Base-by-base conservation (phyloP, 257 asterid genomes). In the Dorcoceras hygrometricum region DNA sequence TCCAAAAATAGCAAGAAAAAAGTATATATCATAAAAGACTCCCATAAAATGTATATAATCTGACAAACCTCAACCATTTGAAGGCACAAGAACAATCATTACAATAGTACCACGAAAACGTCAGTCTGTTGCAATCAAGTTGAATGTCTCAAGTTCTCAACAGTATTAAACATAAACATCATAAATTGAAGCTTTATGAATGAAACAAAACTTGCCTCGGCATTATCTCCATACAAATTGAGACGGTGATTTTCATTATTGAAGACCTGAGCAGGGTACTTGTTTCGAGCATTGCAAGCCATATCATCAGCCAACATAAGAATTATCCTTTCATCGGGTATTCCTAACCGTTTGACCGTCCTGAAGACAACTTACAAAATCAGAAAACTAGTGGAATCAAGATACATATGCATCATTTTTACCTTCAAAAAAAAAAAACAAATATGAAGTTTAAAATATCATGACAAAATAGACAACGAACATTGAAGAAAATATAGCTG, bases 281-380 rank as follows among this genome's bases (percentile, higher is more conserved):
- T 94, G 75, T 94, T 94, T 70, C 96, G 88, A 54, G 99, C 80
- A 80, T 94, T 94, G 81, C 99, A 94, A 62, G 96, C 99, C 97
- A 94, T 94, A 79, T 94, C 99, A 80, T 94, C 97, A 70, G 97
- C 97, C 88, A 94, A 77, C 97, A 90, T 94, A 50, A 94, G 85
- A 70, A 94, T 90, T 66, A 90, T 94, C 78, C 97, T 90, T 84
- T 94, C 97, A 55, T 94, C 96, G n/a, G 97, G 99, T 71, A 94
- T 94, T 65, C 99, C 98, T 67, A 94, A 74, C 51, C 96, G 84
- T 76, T 94, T 94, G 63, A 94, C 99, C n/a, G 96, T 94, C 77
- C 99, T 94, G 77, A 62, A 71, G 65, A 36, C 57, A 74, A 73
- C 50, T 59, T 43, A 65, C 63, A 66, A 9, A 31, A 24, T 16